Base-by-base conservation (phyloP, 305 asterid genomes). In the Fraxinus angustifolia region DNA sequence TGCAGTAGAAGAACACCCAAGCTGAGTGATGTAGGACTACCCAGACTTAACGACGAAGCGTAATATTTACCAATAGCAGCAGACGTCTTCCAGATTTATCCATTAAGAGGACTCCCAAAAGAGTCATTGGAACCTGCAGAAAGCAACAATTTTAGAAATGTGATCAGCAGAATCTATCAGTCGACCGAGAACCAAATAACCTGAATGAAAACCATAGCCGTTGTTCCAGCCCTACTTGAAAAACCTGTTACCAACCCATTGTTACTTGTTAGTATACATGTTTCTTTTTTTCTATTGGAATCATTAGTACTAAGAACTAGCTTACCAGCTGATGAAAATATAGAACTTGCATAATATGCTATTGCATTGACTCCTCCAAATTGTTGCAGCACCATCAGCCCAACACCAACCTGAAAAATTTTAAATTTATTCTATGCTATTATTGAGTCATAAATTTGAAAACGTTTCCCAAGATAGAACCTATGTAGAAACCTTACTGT, bases 351-450 rank as follows among this genome's bases (percentile, higher is more conserved):
- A 84, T 96, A 93, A 79, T 88, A 96, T 5, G 94, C 91, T 80
- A 94, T 94, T 3, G 97, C 97, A 77, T 96, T 96, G 65, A 92
- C 90, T 40, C 97, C 99, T 84, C 98, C 97, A 78, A 94, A 85
- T 82, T 94, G 99, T 86, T 94, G 98, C 36, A 96, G 84, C 79
- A 91, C 94, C 98, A 93, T 94, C 83, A 96, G 78, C 23, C 99
- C 99, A 21, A 96, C 92, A 82, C 98, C 98, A 4, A 94, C 93
- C 99, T 94, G 86, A 80, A 89, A 74, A 80, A 82, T 78, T 11
- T 28, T 65, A 70, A 26, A 26, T 8, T 68, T 53, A 3, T 84
- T 33, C 40, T 48, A 35, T 10, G 2, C 65, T 42, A 80, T 38
- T 23, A 11, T 60, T 56, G 58, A 45, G 75, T 48, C 45, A 40